phyloP scores from a whole-genome alignment of 2,329 filamentous ascomycete genomes.

The Furcasterigmium furcatum region DNA sequence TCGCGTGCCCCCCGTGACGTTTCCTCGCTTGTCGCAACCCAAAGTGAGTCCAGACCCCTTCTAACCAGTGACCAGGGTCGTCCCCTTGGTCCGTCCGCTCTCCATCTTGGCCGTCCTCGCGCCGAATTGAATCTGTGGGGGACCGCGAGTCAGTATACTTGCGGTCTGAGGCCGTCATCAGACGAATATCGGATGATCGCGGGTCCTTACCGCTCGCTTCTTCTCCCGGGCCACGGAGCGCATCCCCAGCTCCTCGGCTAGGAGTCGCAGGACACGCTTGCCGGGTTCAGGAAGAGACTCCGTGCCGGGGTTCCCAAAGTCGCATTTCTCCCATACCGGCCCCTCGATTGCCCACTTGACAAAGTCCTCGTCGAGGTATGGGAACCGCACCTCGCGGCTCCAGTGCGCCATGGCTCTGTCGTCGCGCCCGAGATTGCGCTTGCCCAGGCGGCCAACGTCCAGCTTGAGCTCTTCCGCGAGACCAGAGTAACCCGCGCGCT shows the following conservation, averaged over 20 bases:
- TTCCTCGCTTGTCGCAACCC: neutral
- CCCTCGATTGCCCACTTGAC: slow-evolving; percentile 74
- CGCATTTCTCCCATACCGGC: slow-evolving; percentile 83
- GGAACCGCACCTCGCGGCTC: slow-evolving; percentile 85
- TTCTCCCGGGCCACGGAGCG: slow-evolving; percentile 73
- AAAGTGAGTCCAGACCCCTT: neutral
- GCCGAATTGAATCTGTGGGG: slow-evolving; percentile 71
- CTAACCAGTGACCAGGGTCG: slow-evolving; percentile 45
- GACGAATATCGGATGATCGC: neutral
- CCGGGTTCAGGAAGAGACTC: slow-evolving; percentile 61
- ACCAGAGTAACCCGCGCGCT: slow-evolving; percentile 63
- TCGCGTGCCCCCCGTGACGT: neutral
- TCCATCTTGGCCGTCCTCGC: slow-evolving; percentile 83
- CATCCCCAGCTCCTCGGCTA: slow-evolving; percentile 75
- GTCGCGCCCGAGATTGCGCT: slow-evolving; percentile 92
- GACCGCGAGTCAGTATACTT: no score
- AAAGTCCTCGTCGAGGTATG: slow-evolving; percentile 83
- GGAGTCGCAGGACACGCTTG: slow-evolving; percentile 75
- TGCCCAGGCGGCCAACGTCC: slow-evolving; percentile 81
- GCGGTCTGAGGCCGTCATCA: neutral
- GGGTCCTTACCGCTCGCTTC: slow-evolving; percentile 73
- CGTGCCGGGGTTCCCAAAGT: slow-evolving; percentile 49
- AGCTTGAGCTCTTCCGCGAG: slow-evolving; percentile 80
- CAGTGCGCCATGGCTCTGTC: slow-evolving; percentile 89
- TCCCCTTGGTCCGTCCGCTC: slow-evolving; percentile 64